A percentile compares a stretch with the other conserved stretches of the same genome.
Evolutionary conservation across 2,329 filamentous ascomycete species (phyloP).

Genomic region (Trichoderma sp.): DNA sequence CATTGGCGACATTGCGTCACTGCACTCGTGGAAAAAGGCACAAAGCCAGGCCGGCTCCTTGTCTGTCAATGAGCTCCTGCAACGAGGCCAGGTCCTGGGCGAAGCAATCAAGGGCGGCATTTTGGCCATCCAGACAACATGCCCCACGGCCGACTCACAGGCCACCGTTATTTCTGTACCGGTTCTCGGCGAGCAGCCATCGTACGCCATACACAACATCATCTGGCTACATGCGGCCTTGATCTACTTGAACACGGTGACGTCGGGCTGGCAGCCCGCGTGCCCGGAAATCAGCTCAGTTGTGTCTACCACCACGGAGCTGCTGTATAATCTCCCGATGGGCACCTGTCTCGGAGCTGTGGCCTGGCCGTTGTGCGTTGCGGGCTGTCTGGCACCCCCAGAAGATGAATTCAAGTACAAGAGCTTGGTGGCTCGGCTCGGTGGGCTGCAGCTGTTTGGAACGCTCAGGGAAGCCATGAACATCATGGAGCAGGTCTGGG

Average conservation of each 20-base stretch:
- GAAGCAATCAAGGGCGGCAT: slow-evolving; percentile 43
- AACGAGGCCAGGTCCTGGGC: slow-evolving; percentile 49
- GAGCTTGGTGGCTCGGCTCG: slow-evolving; percentile 46
- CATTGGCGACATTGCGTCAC: slow-evolving; percentile 57
- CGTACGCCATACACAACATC: slow-evolving; percentile 39
- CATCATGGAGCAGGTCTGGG: slow-evolving; percentile 55
- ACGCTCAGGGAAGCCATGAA: slow-evolving; percentile 49
- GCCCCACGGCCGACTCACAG: slow-evolving; percentile 1
- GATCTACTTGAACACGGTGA: slow-evolving; percentile 53
- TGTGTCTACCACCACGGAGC: slow-evolving; percentile 41
- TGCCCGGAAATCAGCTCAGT: slow-evolving; percentile 46
- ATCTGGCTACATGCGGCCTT: slow-evolving; percentile 55
- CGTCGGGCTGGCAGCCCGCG: slow-evolving; percentile 56
- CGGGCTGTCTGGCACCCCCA: slow-evolving; percentile 46
- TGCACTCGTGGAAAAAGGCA: slow-evolving; percentile 60
- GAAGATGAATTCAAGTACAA: slow-evolving; percentile 50
- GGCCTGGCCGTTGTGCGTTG: slow-evolving; percentile 49
- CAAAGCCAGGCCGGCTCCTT: slow-evolving; percentile 49
- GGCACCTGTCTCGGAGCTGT: slow-evolving; percentile 43
- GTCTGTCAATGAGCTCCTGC: slow-evolving; percentile 51
- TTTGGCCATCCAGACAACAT: slow-evolving; percentile 36
- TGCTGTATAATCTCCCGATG: slow-evolving; percentile 41
- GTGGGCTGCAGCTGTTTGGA: slow-evolving; percentile 51
- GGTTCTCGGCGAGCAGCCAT: slow-evolving; percentile 32
- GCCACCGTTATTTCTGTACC: slow-evolving; percentile 31